Evolutionary conservation across 805 yeast species (phyloP).

Genomic region (Candida namnaoensis): DNA sequence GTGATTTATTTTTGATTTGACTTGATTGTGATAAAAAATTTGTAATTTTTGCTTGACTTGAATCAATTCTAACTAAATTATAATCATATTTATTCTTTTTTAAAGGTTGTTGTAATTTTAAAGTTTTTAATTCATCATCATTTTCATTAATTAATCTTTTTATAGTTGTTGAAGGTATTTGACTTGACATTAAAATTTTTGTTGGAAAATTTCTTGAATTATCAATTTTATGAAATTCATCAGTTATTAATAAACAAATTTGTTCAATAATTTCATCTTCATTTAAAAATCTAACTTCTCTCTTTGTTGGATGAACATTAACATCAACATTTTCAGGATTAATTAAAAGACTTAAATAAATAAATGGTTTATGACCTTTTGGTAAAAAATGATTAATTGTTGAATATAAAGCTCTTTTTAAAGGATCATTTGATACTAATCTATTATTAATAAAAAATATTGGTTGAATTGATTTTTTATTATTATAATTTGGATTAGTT

Average conservation of each 20-base stretch:
- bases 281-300: constrained; percentile 78
- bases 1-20: neutral
- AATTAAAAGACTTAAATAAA: constrained; percentile 64
- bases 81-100: constrained; percentile 43
- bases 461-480: constrained; percentile 58
- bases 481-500: constrained; percentile 62
- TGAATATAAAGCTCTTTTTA: constrained; percentile 56
- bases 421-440: constrained; percentile 74
- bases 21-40: constrained; percentile 17
- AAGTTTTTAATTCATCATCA: constrained; percentile 1
- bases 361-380: constrained; percentile 68
- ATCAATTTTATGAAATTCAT: constrained; percentile 46
- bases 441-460: constrained; percentile 82
- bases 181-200: constrained; percentile 40
- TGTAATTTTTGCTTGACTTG: constrained; percentile 48
- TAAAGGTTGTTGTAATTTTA: constrained; percentile 1
- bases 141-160: neutral
- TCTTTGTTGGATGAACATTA: constrained; percentile 91
- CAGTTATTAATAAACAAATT: constrained; percentile 42
- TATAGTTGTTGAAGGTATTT: constrained; percentile 14
- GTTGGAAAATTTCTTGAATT: constrained; percentile 60
- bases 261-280: constrained; percentile 79
- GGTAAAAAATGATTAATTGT: constrained; percentile 48
- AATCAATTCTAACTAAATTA: constrained; percentile 64
- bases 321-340: constrained; percentile 75